Percentiles rank a stretch among this genome's conserved stretches.
Evolutionary conservation across 2,329 filamentous ascomycete species (phyloP).

Genomic region (Fusarium graminum): DNA sequence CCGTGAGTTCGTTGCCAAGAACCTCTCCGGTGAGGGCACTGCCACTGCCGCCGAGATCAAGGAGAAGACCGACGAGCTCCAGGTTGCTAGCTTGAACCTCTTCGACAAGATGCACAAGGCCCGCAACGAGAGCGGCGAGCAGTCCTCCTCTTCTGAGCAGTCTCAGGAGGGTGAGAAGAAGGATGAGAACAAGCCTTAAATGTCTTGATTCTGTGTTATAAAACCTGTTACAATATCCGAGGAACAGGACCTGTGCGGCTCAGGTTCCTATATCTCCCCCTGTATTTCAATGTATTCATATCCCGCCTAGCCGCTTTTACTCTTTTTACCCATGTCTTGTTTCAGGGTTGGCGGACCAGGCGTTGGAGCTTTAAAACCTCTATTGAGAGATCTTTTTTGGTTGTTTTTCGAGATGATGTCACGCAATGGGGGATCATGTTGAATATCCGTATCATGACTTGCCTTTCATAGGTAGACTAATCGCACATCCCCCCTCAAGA

Average conservation of each 20-base stretch:
- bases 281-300: slow-evolving; percentile 68
- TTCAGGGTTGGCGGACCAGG: slow-evolving; percentile 62
- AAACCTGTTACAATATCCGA: slow-evolving; percentile 51
- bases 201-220: slow-evolving; percentile 43
- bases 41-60: slow-evolving; percentile 94
- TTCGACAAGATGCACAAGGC: slow-evolving; percentile 99
- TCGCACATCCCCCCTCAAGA: slow-evolving; percentile 69
- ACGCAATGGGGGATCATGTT: slow-evolving; percentile 59
- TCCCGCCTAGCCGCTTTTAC: slow-evolving; percentile 55
- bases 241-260: slow-evolving; percentile 53
- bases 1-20: slow-evolving; percentile 92
- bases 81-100: slow-evolving; percentile 93
- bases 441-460: slow-evolving; percentile 60
- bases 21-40: slow-evolving; percentile 89
- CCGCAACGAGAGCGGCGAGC: slow-evolving; percentile 72
- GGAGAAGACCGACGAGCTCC: slow-evolving; percentile 98
- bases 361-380: slow-evolving; percentile 67
- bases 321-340: slow-evolving; percentile 62
- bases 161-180: slow-evolving; percentile 80
- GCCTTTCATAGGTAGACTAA: slow-evolving; percentile 63
- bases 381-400: slow-evolving; percentile 57
- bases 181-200: slow-evolving; percentile 77
- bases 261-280: slow-evolving; percentile 53
- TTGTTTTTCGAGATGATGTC: slow-evolving; percentile 63
- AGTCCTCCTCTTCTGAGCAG: slow-evolving; percentile 63